A percentile compares a stretch with the other conserved stretches of the same genome.
phyloP scores from a whole-genome alignment of 352 stramenopile genomes.

The Globisporangium spinosum region DNA sequence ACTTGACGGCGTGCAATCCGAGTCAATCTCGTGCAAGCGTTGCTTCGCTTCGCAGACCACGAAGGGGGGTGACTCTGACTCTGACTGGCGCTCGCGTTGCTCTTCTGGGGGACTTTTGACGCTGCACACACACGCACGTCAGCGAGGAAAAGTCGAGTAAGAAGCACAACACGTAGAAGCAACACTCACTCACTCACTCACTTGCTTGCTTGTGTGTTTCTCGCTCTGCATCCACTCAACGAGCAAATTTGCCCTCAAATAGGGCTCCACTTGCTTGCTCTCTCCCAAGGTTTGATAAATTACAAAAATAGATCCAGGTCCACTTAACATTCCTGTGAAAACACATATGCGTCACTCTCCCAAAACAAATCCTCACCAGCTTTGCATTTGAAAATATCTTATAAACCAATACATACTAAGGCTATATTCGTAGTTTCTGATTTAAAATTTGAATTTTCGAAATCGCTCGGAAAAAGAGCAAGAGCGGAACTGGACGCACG shows the following conservation, averaged over 20 bases:
- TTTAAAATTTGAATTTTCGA: background rate
- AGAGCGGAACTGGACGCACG: background rate
- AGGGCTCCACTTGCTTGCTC: background rate
- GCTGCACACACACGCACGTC: constrained; percentile 1
- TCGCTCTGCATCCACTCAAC: background rate
- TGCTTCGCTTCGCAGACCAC: background rate
- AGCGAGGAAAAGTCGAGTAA: background rate
- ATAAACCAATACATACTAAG: background rate
- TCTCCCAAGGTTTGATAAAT: constrained; percentile 4
- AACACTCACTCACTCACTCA: background rate
- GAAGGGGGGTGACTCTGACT: background rate
- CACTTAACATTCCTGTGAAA: background rate
- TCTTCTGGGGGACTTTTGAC: background rate
- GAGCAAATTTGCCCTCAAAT: background rate
- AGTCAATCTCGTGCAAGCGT: constrained; percentile 10
- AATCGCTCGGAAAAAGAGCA: background rate
- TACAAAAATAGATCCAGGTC: background rate
- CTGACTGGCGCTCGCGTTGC: background rate
- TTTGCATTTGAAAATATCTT: background rate
- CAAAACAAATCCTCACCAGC: background rate
- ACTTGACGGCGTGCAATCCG: constrained; percentile 4
- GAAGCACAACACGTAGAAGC: background rate
- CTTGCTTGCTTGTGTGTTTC: constrained; percentile 4
- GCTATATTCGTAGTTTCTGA: background rate
- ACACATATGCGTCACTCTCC: background rate